Base-by-base conservation (phyloP, 345 rosid genomes). In the Eucalyptus polybractea region DNA sequence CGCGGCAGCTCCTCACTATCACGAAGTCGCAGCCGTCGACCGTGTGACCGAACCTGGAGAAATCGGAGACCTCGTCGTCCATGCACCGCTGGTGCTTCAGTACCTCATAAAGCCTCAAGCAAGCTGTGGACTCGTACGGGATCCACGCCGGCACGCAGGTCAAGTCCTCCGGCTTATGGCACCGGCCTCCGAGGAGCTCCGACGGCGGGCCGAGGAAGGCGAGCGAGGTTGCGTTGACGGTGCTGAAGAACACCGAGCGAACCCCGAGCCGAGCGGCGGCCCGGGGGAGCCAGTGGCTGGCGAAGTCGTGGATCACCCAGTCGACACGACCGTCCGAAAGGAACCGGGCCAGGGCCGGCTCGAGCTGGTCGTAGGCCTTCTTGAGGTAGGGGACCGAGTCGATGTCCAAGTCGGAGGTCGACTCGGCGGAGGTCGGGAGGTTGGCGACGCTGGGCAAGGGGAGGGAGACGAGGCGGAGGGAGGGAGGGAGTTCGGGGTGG, bases 251-350 rank as follows among this genome's bases (percentile, higher is more conserved):
- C n/a, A 88, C 92, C 13, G 88, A 69, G 81, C 54, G 17, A 27
- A 92, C 87, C 6, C 92, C 88, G 6, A 92, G 80, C 51, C 24
- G 87, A 50, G 91, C 29, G 14, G 93, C 88, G 9, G 90, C 50
- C 3, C 89, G 62, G 7, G 94, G 93, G 8, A 94, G 88, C 94
- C 94, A 94, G 87, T 93, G 88, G 54, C 94, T 31, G 16, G 90
- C 87, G 60, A 92, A 91, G 89, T 93, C 93, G 8, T 80, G 92
- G 12, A 94, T 56, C 53, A 93, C 25, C 93, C 94, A 94, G 16
- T 93, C 33, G 42, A 81, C 95, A 42, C 86, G 56, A 1, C 89
- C 29, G 17, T 89, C 54, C 25, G 89, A 87, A 4, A 94, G 92
- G 76, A 94, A 90, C 13, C 13, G 33, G 15, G 91, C 85, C 69